Evolutionary conservation across 805 yeast genomes (phyloP), one percentile per base, ranked within the genome.

Genomic region (Saccharomyces kudriavzevii): DNA sequence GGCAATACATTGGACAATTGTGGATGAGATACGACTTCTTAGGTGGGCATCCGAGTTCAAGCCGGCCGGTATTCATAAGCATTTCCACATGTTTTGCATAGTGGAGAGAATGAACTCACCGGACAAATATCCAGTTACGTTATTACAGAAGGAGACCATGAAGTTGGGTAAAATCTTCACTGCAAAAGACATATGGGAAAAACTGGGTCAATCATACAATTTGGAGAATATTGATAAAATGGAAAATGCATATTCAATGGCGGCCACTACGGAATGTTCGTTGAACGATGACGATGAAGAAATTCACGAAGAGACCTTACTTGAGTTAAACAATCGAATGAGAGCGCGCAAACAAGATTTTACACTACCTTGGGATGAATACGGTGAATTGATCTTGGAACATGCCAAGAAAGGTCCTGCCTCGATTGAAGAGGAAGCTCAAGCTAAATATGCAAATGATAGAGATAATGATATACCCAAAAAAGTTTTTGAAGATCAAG

Each of bases 21-120:
- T 79, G 47, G 85, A 84, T 54, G 91, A 87, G 62, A 79, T 81
- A 31, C 74, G 75, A 56, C 74, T 87, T 26, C 78, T 85, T 59
- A 72, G 79, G 52, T 79, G 87, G 49, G 74, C 84, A 1, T 81
- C 89, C 58, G 82, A 79, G 60, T 76, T 74, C 70, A 84, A 83
- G 64, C 94, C 94, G 0, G 84, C 83, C 0, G 95, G 95, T 1
- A 63, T 65, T 30, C 62, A 72, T 51, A 77, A 74, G 51, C 74
- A 77, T 53, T 70, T 71, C 60, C 72, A 78, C 55, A 67, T 79
- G 70, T 66, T 65, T 35, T 61, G 70, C 52, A 61, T 67, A 26
- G 58, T 67, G 9, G 70, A 66, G 35, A 53, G 70, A 45, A 62
- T 68, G 67, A 72, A 72, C 53, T 70, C 59, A 70, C 81, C 67